A percentile compares a stretch with the other conserved stretches of the same genome.
phyloP scores from a whole-genome alignment of 2,329 filamentous ascomycete genomes.

The Penicillium sp. region DNA sequence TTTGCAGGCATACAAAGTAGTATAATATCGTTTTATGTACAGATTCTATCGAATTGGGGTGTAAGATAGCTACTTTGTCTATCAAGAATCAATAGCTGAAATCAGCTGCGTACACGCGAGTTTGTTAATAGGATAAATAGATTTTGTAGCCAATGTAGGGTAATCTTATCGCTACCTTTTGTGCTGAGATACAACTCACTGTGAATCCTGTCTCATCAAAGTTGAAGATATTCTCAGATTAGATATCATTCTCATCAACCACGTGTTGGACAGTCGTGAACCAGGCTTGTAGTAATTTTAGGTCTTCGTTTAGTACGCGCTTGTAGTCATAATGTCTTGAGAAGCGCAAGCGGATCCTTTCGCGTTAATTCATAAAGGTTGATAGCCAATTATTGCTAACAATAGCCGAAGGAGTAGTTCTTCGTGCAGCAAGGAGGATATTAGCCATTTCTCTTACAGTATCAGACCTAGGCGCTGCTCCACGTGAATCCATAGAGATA shows the following conservation, averaged over 20 bases:
- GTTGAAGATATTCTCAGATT: not conserved
- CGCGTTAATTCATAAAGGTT: not conserved
- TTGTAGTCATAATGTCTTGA: not conserved
- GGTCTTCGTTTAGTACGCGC: not conserved
- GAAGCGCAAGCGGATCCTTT: not conserved
- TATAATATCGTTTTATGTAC: no score
- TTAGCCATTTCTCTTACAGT: constrained; percentile 14
- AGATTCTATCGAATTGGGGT: no score
- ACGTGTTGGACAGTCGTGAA: not conserved
- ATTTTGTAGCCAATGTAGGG: no score
- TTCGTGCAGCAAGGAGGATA: constrained; percentile 4
- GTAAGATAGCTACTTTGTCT: no score
- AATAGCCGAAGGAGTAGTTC: not conserved
- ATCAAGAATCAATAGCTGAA: no score
- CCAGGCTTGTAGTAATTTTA: not conserved
- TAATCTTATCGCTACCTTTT: no score
- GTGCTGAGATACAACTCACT: not conserved
- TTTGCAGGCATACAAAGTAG: no score
- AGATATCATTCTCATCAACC: not conserved
- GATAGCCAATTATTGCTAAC: not conserved
- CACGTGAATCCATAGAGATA: no score
- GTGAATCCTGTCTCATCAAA: not conserved
- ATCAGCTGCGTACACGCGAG: no score
- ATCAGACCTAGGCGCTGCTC: not conserved
- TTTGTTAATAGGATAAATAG: no score